Conservation (phyloP, 129 eudicot genomes). For the Pittosporum tobira region DNA sequence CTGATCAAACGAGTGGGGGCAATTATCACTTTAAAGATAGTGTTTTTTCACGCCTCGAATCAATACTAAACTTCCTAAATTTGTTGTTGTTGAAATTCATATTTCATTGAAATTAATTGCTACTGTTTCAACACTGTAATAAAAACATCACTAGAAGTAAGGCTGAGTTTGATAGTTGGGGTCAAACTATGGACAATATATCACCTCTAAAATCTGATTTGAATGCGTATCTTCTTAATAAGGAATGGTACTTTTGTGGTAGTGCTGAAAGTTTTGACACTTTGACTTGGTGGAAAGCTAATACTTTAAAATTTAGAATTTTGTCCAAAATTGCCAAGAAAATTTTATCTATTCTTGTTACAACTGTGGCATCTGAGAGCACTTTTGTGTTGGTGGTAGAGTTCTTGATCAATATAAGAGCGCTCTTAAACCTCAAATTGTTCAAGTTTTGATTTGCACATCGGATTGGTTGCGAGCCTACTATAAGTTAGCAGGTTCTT, state of each 20-base stretch:
- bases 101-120: too few relatives aligned
- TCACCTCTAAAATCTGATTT: background rate
- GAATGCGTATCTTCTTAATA: background rate
- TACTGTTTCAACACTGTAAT: too few relatives aligned
- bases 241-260: background rate
- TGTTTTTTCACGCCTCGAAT: too few relatives aligned
- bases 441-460: conserved; percentile 2
- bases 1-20: too few relatives aligned
- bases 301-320: too few relatives aligned
- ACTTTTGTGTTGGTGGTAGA: conserved; percentile 1
- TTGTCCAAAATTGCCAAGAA: conserved; percentile 6
- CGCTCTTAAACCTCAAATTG: background rate
- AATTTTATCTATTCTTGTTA: background rate
- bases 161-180: background rate
- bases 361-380: conserved; percentile 1
- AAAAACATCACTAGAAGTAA: background rate
- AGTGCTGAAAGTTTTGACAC: background rate
- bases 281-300: background rate
- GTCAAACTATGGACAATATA: background rate
- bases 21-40: too few relatives aligned
- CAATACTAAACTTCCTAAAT: too few relatives aligned
- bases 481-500: too few relatives aligned
- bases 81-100: too few relatives aligned
- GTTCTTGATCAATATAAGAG: conserved; percentile 3
- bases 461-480: background rate